These are phyloP conservation scores for Daldinia bambusicola DNA, from an alignment of 495 filamentous ascomycete species.

Conservation along the genomic window DNA sequence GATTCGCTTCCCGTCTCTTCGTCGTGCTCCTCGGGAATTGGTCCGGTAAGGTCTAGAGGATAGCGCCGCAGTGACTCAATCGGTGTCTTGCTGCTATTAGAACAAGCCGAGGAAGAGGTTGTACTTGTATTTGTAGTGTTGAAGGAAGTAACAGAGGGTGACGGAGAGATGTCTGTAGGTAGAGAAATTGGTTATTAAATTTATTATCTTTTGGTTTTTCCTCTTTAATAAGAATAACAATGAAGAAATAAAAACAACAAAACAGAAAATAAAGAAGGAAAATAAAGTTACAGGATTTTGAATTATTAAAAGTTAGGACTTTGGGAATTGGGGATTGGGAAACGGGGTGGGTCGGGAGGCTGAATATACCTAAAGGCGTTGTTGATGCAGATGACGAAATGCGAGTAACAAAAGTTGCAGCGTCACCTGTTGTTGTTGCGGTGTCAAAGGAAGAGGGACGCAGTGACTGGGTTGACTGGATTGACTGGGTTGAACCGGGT, in stretches of 20 bases:
- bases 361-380: conserved; percentile 43
- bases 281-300: background rate
- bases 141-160: conserved; percentile 33
- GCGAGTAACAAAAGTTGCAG: conserved; percentile 20
- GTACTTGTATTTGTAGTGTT: conserved; percentile 14
- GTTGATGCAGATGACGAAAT: conserved; percentile 35
- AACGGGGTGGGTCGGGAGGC: conserved; percentile 31
- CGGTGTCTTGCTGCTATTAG: conserved; percentile 22
- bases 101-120: conserved; percentile 9
- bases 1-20: conserved; percentile 57
- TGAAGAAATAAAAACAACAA: too few relatives aligned
- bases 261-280: background rate
- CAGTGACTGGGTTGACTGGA: background rate
- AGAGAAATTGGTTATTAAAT: conserved; percentile 36
- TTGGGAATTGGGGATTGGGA: too few relatives aligned
- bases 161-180: conserved; percentile 40
- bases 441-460: conserved; percentile 26
- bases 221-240: too few relatives aligned
- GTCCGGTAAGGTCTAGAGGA: conserved; percentile 53
- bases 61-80: conserved; percentile 51
- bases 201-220: conserved; percentile 9
- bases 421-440: conserved; percentile 22
- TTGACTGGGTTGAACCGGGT: conserved; percentile 21
- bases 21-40: conserved; percentile 56
- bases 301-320: background rate